These are phyloP conservation scores for Alloteropsis angusta DNA, from an alignment of 202 grass and related monocot species.

Conservation along the genomic window DNA sequence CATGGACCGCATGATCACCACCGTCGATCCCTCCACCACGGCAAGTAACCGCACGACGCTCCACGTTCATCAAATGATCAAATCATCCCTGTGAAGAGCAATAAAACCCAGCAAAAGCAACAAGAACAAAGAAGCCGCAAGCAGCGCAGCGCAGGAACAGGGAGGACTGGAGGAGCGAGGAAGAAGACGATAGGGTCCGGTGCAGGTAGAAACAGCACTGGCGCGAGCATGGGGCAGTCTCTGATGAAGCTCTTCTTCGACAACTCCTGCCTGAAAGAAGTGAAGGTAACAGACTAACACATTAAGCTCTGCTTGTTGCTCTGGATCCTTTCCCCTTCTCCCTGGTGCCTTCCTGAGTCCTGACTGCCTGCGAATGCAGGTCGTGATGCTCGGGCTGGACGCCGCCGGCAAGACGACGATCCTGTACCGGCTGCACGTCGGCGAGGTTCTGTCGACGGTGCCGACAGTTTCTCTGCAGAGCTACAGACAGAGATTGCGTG, in stretches of 20 bases:
- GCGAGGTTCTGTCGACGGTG: constrained; percentile 63
- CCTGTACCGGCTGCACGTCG: constrained; percentile 67
- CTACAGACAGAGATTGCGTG: no score
- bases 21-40: background rate
- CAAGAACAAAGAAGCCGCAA: background rate
- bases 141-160: background rate
- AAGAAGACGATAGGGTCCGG: background rate
- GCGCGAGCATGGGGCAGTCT: constrained; percentile 36
- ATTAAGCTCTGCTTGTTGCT: background rate
- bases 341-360: no score
- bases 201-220: background rate
- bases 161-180: background rate
- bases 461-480: constrained; percentile 21
- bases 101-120: background rate
- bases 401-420: constrained; percentile 76
- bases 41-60: background rate
- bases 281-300: constrained; percentile 29
- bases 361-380: constrained; percentile 10
- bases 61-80: background rate
- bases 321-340: background rate
- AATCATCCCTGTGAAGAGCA: background rate
- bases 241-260: constrained; percentile 59
- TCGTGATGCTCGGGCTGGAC: constrained; percentile 72
- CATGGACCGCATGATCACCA: constrained; percentile 1
- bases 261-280: constrained; percentile 34